Evolutionary conservation across 2,329 filamentous ascomycete species (phyloP), one percentile per base, ranked within the genome.

Genomic region (Pseudopyricularia javanii): DNA sequence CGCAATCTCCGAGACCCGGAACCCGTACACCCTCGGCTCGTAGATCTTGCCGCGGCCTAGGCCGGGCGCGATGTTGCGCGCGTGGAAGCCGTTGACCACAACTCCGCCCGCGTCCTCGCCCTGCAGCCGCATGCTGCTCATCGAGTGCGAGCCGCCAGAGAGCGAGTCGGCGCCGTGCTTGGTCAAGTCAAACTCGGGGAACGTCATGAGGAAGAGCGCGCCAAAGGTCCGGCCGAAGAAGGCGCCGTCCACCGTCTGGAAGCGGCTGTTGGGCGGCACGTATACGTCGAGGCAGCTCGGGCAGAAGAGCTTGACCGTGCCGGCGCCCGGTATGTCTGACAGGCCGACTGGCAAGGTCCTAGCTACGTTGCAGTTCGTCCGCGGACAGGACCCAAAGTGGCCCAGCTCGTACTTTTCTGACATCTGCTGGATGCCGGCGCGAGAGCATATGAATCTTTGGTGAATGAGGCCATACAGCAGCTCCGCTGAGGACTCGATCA

Each of bases 211-310:
- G 73, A 98, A 98, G 55, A 98, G 82, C 47, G 90, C 90, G 56
- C 91, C 91, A 67, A 98, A 98, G 0, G 93, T 98, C 52, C 93
- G 91, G 49, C 93, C 93, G 64, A 98, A 98, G 74, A 97, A 98
- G 48, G 93, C 93, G 52, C 93, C 93, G 61, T 98, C 93, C 33
- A 98, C 93, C 3, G 89, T 91, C 69, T 97, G 93, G 66, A 97
- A 98, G 20, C 93, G 83, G 63, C 89, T 95, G 74, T 97, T 98
- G 40, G 93, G 93, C 3, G 93, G 93, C 0, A 93, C 93, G 69
- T 97, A 98, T 62, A 97, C 88, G 66, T 98, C 93, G 59, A 96
- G 80, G 69, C 93, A 98, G 56, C 88, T 91, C 2, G 93, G 93
- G 66, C 93, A 98, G 73, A 96, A 98, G 22, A 98, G 81, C 74